phyloP scores from a whole-genome alignment of 2,329 filamentous ascomycete species.

The Sporothrix mexicana region DNA sequence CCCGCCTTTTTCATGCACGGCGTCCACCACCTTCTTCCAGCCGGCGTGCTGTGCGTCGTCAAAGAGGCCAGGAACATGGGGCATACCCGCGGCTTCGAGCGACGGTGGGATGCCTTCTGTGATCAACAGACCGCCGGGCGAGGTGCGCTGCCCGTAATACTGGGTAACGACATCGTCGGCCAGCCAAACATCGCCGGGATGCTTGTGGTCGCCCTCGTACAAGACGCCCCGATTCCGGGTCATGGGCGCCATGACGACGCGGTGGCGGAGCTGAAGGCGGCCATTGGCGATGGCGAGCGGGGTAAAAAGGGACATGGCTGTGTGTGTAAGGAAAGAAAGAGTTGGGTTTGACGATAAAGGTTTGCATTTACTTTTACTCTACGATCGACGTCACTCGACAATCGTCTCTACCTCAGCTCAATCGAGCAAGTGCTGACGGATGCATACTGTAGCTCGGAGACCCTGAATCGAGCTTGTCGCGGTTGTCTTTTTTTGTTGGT shows the following conservation, averaged over 20 bases:
- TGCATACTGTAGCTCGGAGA: too few species aligned
- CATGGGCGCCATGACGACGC: conserved; percentile 49
- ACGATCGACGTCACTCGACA: neutral
- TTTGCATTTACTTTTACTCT: neutral
- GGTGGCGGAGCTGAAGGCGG: conserved; percentile 51
- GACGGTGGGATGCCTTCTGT: conserved; percentile 31
- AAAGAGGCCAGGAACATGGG: conserved; percentile 30
- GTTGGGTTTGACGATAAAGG: neutral
- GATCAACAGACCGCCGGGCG: conserved; percentile 30
- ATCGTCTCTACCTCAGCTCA: neutral
- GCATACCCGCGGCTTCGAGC: conserved; percentile 26
- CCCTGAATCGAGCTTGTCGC: neutral
- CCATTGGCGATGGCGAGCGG: conserved; percentile 25
- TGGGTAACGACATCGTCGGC: conserved; percentile 20
- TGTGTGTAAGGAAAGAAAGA: too few species aligned
- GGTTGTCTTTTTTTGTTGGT: too few species aligned
- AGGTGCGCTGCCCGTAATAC: conserved; percentile 33
- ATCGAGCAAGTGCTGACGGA: too few species aligned
- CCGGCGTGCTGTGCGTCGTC: conserved; percentile 23
- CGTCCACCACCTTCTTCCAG: conserved; percentile 30
- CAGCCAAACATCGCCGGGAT: conserved; percentile 13
- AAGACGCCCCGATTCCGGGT: conserved; percentile 32
- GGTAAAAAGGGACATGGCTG: conserved; percentile 14
- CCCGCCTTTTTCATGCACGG: conserved; percentile 30
- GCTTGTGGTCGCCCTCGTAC: neutral